phyloP scores from a whole-genome alignment of 805 yeast genomes.

The Schizosaccharomyces pombe region DNA sequence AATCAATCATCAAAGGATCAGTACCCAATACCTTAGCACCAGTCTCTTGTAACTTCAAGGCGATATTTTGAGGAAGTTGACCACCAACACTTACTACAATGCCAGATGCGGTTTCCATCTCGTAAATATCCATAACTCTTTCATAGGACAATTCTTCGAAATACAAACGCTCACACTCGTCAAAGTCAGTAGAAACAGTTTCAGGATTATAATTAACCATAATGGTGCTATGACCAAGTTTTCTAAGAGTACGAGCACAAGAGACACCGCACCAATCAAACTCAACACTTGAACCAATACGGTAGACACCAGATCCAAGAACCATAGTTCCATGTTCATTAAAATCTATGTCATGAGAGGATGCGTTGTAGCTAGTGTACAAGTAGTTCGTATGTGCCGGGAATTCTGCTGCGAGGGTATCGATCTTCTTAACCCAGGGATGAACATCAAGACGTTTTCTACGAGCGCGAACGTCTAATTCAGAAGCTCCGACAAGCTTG shows the following conservation, averaged over 20 bases:
- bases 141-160: conserved; percentile 88
- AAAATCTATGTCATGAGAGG: conserved; percentile 62
- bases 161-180: conserved; percentile 89
- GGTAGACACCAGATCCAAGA: conserved; percentile 91
- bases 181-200: conserved; percentile 95
- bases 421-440: conserved; percentile 90
- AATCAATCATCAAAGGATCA: conserved; percentile 92
- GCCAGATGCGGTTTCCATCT: conserved; percentile 71
- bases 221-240: conserved; percentile 66
- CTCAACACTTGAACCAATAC: conserved; percentile 96
- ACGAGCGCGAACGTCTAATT: conserved; percentile 57
- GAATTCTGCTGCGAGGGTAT: conserved; percentile 93
- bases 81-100: conserved; percentile 97
- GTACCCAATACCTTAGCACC: conserved; percentile 90
- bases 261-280: conserved; percentile 99
- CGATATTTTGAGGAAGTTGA: conserved; percentile 92
- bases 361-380: conserved; percentile 86
- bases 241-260: conserved; percentile 80
- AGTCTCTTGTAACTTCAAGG: conserved; percentile 74
- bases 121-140: conserved; percentile 84
- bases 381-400: conserved; percentile 89
- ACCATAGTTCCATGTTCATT: conserved; percentile 89
- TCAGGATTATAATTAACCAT: conserved; percentile 97
- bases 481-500: conserved; percentile 43
- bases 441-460: conserved; percentile 56